Evolutionary conservation across 371 early-diverging fungal species (phyloP), one percentile per base, ranked within the genome.

Genomic region (Actinomortierella ambigua): DNA sequence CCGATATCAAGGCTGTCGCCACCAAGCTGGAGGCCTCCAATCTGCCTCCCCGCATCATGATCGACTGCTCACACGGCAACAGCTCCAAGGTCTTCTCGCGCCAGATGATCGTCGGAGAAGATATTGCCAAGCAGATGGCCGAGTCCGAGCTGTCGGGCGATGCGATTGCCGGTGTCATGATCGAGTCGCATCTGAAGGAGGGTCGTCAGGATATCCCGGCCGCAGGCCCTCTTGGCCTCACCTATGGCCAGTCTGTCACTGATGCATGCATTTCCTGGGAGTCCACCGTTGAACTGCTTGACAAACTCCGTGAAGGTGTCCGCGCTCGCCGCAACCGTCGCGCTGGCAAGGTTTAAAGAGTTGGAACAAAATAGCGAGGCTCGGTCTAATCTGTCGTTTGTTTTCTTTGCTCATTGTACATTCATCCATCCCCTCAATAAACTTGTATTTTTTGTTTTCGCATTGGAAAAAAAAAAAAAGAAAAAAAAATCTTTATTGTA

Each of bases 1-100:
- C 83, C n/a, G 76, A 83, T 43, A 87, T 95, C 47, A 77, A 82
- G 75, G 76, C 69, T n/a, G 84, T 86, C 13, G 79, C 82, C 5
- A 81, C 75, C 44, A 84, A 90, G 58, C 82, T 95, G 53, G 69
- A 69, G 27, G 86, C 87, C 61, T 85, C 85, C 64, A 87, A 88
- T 55, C 65, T 93, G 50, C 68, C 73, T 15, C 73, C 86, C 40
- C 71, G 77, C 23, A 77, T 97, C 69, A 96, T 97, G 98, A 82
- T 97, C 57, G 98, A 97, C 75, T 96, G 94, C 82, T 91, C 91
- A 55, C 98, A 97, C 75, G 98, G 94, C 47, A 95, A 92, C 82
- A 85, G 84, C 61, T 77, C 77, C 78, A 95, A 93, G 79, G 77
- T 89, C 63, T 91, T 89, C 60, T 82, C 83, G 44, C 86, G 89